Base-by-base conservation (phyloP, 2,329 filamentous ascomycete species). In the Seiridium cupressi region DNA sequence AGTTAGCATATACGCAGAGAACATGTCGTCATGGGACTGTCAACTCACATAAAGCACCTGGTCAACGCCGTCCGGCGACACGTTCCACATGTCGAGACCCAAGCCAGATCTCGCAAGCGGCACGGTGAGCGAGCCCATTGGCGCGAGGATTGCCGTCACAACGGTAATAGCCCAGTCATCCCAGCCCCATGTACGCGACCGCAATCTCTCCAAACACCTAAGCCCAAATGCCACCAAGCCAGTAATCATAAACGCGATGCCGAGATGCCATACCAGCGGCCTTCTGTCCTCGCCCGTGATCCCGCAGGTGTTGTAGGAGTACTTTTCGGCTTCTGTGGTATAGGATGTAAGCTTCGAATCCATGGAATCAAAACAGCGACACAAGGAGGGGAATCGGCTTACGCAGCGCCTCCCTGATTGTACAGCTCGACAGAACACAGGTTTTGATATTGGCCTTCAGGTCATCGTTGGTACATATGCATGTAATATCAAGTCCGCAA, bases 241-340 rank as follows among this genome's bases (percentile, higher is more conserved):
- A 35, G 35, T 48, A 6, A 57, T 13, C 55, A 57, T 47, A 32
- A 57, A 57, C 8, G 42, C 55, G n/a, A 57, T 34, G 31, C 55
- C 55, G 26, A 57, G 42, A 44, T 57, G 55, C 55, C 55, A 57
- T 26, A 57, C 55, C 42, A 57, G 40, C n/a, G 35, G 35, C 32
- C 13, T 57, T 34, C 55, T 36, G n/a, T 57, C 55, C 44, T 57
- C 55, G 26, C 42, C 40, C 13, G 13, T 35, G 18, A 47, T 34
- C 4, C 32, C 42, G 40, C 55, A 57, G 18, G 35, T 57, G 8
- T 11, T 47, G 32, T 48, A 57, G 7, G 55, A 57, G 31, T 57
- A 57, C 31, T 57, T 47, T 18, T 57, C 32, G 5, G 55, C n/a
- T 13, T 44, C 55, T 57, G 31, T 47, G 4, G 9, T 9, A 31